These are phyloP conservation scores for Malassezia japonica DNA, from an alignment of 1,284 basidiomycete species.

Conservation along the genomic window DNA sequence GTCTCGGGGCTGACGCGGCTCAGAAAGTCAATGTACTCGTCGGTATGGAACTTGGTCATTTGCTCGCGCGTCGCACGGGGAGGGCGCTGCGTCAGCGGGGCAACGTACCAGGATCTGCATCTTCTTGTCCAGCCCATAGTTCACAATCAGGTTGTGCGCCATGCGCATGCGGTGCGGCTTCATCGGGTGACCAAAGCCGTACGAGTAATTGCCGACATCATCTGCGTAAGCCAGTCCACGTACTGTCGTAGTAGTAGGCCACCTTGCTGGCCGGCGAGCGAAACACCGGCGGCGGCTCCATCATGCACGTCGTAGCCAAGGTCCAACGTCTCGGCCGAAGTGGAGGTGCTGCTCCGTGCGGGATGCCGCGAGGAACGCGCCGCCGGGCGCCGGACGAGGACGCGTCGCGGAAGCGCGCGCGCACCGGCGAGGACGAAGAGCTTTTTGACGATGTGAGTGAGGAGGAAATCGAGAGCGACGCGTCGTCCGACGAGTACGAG, in stretches of 20 bases:
- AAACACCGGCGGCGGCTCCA: conserved; percentile 32
- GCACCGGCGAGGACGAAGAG: conserved; percentile 3
- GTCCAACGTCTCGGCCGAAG: conserved; percentile 7
- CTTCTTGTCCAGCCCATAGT: conserved; percentile 77
- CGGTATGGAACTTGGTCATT: conserved; percentile 90
- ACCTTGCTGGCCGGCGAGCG: conserved; percentile 27
- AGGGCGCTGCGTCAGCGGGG: conserved; percentile 56
- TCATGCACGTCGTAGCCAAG: conserved; percentile 6
- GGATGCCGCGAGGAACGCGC: not conserved
- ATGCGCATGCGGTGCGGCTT: conserved; percentile 60
- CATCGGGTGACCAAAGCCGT: conserved; percentile 82
- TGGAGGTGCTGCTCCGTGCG: conserved; percentile 13
- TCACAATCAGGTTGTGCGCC: conserved; percentile 80
- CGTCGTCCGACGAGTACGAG: conserved; percentile 20
- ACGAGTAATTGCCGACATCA: conserved; percentile 72
- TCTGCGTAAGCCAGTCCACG: conserved; percentile 20
- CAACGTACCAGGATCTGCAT: conserved; percentile 76
- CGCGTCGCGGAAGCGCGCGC: not conserved
- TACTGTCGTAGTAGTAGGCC: conserved; percentile 35
- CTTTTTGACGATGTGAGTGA: conserved; percentile 10
- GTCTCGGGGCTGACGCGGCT: conserved; percentile 65
- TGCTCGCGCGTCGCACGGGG: conserved; percentile 68
- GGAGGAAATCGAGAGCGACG: conserved; percentile 5
- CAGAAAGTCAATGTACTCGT: conserved; percentile 92
- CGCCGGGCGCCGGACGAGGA: not conserved